Base-by-base conservation (phyloP, 1,284 basidiomycete genomes). In the Ustilago trichophora region DNA sequence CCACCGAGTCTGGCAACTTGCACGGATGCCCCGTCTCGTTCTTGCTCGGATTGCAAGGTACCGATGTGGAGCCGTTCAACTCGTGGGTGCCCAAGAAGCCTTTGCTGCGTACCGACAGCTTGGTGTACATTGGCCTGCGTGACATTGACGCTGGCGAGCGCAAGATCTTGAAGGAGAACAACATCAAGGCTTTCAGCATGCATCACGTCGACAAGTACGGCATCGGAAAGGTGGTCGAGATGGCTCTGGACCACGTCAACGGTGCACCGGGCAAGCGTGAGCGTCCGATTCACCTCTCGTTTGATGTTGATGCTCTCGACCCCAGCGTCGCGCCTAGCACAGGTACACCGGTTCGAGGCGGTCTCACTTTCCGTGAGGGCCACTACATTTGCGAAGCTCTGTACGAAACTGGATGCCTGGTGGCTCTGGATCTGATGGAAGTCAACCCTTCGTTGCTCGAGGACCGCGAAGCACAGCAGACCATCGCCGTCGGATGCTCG, bases 1-100 rank as follows among this genome's bases (percentile, higher is more conserved):
- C 91, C 11, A 96, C 94, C 19, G 76, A 77, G 15, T 90, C 91
- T 54, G 94, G 95, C 38, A 98, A 98, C 83, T 88, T 99, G 64
- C 96, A 98, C 84, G 96, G 96, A 67, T 97, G 96, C 89, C 96
- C 95, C 32, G 87, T 98, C 42, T 92, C 95, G 16, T 98, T 98
- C 87, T 88, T 98, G 37, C 65, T 83, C 38, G 83, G 82, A 8
- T 68, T 83, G 12, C 62, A 77, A 11, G 83, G 78, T 19, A 75
- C 76, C 2, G 50, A 76, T 35, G 72, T 79, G 24, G 71, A 60
- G 43, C 79, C 79, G 2, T 81, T 79, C 74, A 77, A 74, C 55
- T 50, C 46, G 31, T 81, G 79, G 79, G 55, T 80, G 22, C 72
- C 78, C 36, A 63, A 54, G 25, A 71, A 71, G 60, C 68, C 75